A percentile compares a stretch with the other conserved stretches of the same genome.
Evolutionary conservation across 306 rosid species (phyloP).

Genomic region (Canavalia gladiata): DNA sequence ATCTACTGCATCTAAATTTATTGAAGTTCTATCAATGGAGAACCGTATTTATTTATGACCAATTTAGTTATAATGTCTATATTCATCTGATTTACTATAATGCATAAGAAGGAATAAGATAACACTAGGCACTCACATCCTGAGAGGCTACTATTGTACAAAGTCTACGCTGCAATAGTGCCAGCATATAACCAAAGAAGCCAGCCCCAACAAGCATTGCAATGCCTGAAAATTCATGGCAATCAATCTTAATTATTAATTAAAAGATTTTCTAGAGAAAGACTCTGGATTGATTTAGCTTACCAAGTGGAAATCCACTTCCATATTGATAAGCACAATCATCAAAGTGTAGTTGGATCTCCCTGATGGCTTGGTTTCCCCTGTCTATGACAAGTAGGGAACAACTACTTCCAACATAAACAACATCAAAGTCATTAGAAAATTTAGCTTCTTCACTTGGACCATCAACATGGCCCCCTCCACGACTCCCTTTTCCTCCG

Average conservation of each 20-base stretch:
- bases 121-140: conserved; percentile 62
- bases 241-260: conserved; percentile 36
- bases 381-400: conserved; percentile 87
- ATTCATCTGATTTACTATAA: conserved; percentile 20
- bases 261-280: conserved; percentile 3
- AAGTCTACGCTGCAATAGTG: conserved; percentile 83
- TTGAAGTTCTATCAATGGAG: conserved; percentile 10
- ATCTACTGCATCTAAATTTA: conserved; percentile 13
- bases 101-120: conserved; percentile 36
- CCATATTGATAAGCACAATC: conserved; percentile 97
- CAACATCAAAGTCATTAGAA: conserved; percentile 90
- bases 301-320: conserved; percentile 92
- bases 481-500: conserved; percentile 83
- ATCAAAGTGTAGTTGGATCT: conserved; percentile 90
- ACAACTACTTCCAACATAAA: conserved; percentile 92
- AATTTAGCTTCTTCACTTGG: conserved; percentile 94
- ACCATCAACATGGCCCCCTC: conserved; percentile 88
- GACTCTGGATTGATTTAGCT: conserved; percentile 27
- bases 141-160: conserved; percentile 71
- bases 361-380: conserved; percentile 89
- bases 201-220: conserved; percentile 85
- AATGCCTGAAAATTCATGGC: conserved; percentile 66
- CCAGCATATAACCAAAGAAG: conserved; percentile 93
- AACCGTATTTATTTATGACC: conserved; percentile 17
- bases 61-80: background rate